Conservation (phyloP, 73 alveolate genomes). For the Paramecium primaurelia region DNA sequence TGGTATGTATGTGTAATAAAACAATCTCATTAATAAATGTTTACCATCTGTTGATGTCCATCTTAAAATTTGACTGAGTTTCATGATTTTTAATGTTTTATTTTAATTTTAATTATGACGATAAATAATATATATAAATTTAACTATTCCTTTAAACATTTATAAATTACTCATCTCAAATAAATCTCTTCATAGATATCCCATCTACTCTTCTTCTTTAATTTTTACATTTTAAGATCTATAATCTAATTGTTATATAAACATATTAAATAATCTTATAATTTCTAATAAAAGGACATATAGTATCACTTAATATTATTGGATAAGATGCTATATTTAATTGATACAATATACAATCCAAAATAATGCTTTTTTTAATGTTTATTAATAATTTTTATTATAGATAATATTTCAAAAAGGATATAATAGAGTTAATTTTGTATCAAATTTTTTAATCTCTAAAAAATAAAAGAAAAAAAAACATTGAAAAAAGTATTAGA, state of each 20-base stretch:
- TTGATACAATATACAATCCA: too few relatives aligned
- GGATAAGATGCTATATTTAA: background rate
- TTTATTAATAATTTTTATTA: too few relatives aligned
- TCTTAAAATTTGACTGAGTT: background rate
- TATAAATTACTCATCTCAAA: background rate
- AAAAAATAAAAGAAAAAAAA: too few relatives aligned
- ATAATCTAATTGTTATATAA: too few relatives aligned
- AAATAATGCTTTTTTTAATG: background rate
- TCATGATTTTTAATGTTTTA: background rate
- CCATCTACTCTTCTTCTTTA: background rate
- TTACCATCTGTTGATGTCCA: background rate
- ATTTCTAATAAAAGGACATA: too few relatives aligned
- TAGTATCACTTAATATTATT: too few relatives aligned
- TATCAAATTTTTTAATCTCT: background rate
- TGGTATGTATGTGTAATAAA: slow-evolving; percentile 16
- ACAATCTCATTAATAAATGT: background rate
- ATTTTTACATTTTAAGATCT: background rate
- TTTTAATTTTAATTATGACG: background rate
- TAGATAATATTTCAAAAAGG: too few relatives aligned
- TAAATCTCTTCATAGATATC: background rate
- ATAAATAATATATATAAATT: background rate
- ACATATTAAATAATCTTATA: too few relatives aligned
- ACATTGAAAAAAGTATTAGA: background rate
- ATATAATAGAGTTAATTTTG: too few relatives aligned
- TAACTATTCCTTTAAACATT: background rate